A percentile compares a stretch with the other conserved stretches of the same genome.
Evolutionary conservation across 2,329 filamentous ascomycete species (phyloP).

Genomic region (Epichloe hybrida): DNA sequence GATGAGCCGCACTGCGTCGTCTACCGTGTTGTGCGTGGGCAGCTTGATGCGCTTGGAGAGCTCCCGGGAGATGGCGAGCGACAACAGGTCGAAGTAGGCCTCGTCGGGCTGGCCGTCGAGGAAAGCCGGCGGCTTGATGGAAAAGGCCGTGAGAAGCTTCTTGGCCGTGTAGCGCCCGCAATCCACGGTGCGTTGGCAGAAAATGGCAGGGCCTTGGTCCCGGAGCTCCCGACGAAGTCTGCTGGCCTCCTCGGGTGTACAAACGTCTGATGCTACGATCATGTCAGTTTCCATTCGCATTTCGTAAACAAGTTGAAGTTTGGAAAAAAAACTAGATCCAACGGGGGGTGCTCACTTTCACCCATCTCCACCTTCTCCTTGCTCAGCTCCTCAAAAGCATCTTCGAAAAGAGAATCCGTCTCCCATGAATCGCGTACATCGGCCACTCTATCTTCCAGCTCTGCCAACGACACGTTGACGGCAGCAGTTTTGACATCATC

Average conservation of each 20-base stretch:
- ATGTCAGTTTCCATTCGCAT: not conserved
- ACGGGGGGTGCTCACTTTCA: not conserved
- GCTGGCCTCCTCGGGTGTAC: slow-evolving; percentile 55
- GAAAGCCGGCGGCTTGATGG: slow-evolving; percentile 58
- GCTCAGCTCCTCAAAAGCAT: slow-evolving; percentile 44
- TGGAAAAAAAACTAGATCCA: too few species aligned
- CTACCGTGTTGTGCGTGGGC: slow-evolving; percentile 65
- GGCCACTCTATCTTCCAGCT: slow-evolving; percentile 38
- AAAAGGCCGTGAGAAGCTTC: slow-evolving; percentile 78
- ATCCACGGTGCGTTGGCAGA: slow-evolving; percentile 60
- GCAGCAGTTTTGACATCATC: slow-evolving; percentile 23
- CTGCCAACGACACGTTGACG: slow-evolving; percentile 24
- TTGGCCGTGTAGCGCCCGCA: slow-evolving; percentile 59
- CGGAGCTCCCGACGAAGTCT: slow-evolving; percentile 58
- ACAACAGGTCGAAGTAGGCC: slow-evolving; percentile 60
- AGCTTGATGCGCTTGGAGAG: slow-evolving; percentile 72
- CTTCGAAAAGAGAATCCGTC: slow-evolving; percentile 49
- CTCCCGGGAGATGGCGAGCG: slow-evolving; percentile 66
- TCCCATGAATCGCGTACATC: slow-evolving; percentile 46
- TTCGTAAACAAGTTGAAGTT: not conserved
- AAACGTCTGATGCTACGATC: slow-evolving; percentile 31
- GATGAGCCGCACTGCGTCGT: slow-evolving; percentile 73
- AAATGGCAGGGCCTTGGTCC: slow-evolving; percentile 62
- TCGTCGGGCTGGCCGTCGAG: slow-evolving; percentile 56
- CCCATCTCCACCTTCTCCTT: slow-evolving; percentile 36